A percentile compares a stretch with the other conserved stretches of the same genome.
Conservation (phyloP, 2,329 filamentous ascomycete genomes). For the Boeremia exigua region DNA sequence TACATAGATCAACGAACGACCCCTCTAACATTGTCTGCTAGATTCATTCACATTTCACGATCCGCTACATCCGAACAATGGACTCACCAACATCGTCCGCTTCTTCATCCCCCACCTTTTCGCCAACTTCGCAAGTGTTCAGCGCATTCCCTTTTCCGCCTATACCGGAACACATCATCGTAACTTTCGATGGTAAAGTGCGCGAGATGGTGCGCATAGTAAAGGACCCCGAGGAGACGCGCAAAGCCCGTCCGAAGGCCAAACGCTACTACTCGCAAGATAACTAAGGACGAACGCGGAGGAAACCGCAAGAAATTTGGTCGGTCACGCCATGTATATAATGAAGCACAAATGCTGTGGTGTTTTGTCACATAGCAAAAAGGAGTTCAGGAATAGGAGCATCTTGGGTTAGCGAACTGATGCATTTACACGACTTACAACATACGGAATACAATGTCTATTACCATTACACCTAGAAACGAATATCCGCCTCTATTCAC, state of each 20-base stretch:
- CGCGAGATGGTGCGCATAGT: constrained; percentile 34
- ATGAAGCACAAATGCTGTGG: constrained; percentile 1
- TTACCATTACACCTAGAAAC: not conserved
- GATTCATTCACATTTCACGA: not conserved
- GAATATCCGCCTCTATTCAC: not conserved
- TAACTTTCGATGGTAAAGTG: constrained; percentile 37
- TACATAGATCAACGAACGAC: not conserved
- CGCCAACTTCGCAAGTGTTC: constrained; percentile 13
- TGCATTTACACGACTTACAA: not conserved
- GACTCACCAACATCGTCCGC: constrained; percentile 7
- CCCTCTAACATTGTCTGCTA: not conserved
- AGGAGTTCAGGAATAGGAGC: constrained; percentile 2
- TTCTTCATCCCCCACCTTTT: constrained; percentile 11
- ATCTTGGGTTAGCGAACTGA: constrained; percentile 1
- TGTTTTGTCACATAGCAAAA: constrained; percentile 7
- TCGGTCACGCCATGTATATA: not conserved
- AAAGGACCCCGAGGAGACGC: constrained; percentile 15
- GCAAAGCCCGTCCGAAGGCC: constrained; percentile 1
- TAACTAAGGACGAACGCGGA: not conserved
- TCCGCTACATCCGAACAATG: constrained; percentile 8
- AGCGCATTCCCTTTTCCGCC: constrained; percentile 17
- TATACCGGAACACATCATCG: constrained; percentile 35
- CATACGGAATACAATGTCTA: constrained; percentile 1
- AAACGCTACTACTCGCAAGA: constrained; percentile 13
- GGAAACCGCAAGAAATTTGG: not conserved